Evolutionary conservation across 2,329 filamentous ascomycete genomes (phyloP).

Genomic region (Blastomyces parvus): DNA sequence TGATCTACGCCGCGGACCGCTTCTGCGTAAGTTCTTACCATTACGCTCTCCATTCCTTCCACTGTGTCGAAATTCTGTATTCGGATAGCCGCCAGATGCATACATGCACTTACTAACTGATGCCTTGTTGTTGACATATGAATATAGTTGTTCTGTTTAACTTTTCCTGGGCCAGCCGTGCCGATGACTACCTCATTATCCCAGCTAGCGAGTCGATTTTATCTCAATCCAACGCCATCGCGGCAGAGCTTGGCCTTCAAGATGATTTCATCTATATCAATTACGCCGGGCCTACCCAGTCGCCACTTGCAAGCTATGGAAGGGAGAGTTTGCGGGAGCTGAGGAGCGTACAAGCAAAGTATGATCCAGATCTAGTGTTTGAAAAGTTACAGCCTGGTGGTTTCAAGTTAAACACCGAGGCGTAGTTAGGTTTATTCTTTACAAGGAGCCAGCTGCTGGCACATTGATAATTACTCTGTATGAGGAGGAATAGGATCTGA

Average conservation of each 20-base stretch:
- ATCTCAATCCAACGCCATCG: conserved; percentile 21
- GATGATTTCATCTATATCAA: conserved; percentile 19
- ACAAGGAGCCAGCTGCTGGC: not conserved
- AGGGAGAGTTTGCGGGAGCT: conserved; percentile 17
- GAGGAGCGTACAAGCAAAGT: conserved; percentile 15
- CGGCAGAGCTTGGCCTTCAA: conserved; percentile 23
- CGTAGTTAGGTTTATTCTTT: not conserved
- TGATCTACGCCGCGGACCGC: conserved; percentile 17
- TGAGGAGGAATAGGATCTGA: too few species aligned
- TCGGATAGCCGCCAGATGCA: not conserved
- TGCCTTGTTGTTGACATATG: not conserved
- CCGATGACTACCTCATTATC: conserved; percentile 26
- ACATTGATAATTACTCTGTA: too few species aligned
- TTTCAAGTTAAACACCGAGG: conserved; percentile 30
- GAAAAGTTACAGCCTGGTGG: conserved; percentile 34
- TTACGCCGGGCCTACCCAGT: conserved; percentile 19
- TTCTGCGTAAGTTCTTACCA: conserved; percentile 8
- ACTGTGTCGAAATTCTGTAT: not conserved
- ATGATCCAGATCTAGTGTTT: conserved; percentile 17
- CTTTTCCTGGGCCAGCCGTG: conserved; percentile 22
- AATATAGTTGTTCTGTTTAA: not conserved
- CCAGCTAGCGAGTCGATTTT: conserved; percentile 21
- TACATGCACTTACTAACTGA: conserved; percentile 17
- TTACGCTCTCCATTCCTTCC: not conserved
- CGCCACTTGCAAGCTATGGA: conserved; percentile 18